Evolutionary conservation across 257 asterid genomes (phyloP).

Genomic region (Gynochthodes officinalis): DNA sequence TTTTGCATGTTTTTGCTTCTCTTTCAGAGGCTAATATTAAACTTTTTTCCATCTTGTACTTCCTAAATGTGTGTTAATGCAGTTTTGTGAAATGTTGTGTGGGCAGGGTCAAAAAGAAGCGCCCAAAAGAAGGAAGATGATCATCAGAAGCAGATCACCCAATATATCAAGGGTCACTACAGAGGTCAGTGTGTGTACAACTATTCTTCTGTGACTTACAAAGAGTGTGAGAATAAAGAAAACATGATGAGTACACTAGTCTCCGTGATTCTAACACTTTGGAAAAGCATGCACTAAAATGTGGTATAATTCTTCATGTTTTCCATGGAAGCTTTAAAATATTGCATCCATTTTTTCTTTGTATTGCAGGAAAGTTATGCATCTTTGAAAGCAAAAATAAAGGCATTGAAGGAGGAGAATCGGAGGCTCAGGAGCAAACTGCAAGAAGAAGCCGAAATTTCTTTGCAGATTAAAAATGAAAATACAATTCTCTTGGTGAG

Average conservation of each 20-base stretch:
- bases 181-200: conserved; percentile 1
- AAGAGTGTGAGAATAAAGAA: background rate
- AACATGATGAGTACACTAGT: background rate
- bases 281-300: background rate
- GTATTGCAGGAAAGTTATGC: conserved; percentile 15
- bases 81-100: background rate
- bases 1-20: background rate
- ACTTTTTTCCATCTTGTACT: background rate
- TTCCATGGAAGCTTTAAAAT: background rate
- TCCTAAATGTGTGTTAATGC: background rate
- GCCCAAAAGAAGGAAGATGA: background rate
- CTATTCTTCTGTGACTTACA: background rate
- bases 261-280: background rate
- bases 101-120: conserved; percentile 2
- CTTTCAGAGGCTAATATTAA: background rate
- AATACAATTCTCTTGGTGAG: conserved; percentile 22
- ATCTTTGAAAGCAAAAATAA: conserved; percentile 15
- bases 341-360: background rate
- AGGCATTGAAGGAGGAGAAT: conserved; percentile 16
- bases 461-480: conserved; percentile 10
- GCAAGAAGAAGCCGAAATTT: background rate
- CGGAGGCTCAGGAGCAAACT: background rate
- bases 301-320: background rate
- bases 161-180: background rate
- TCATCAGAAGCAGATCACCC: background rate